Conservation (phyloP, 2,329 filamentous ascomycete species). For the Aspergillus sojae region DNA sequence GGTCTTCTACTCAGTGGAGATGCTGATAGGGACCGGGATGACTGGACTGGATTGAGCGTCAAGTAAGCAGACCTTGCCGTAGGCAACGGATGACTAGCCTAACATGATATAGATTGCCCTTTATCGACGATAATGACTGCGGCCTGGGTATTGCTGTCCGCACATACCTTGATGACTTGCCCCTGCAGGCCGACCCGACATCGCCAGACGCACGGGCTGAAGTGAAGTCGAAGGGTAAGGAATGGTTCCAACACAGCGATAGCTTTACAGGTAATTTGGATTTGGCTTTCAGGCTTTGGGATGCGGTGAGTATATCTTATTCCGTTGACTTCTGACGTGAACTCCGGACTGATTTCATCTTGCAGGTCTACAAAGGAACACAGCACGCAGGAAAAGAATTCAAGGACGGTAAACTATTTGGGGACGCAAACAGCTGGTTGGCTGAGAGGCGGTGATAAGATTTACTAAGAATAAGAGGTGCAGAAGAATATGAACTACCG, state of each 20-base stretch:
- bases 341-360: neutral
- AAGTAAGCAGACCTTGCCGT: constrained; percentile 55
- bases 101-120: constrained; percentile 39
- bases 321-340: neutral
- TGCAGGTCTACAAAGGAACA: constrained; percentile 60
- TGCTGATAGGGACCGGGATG: constrained; percentile 68
- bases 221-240: constrained; percentile 55
- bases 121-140: constrained; percentile 49
- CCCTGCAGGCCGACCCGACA: constrained; percentile 58
- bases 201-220: constrained; percentile 52
- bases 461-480: neutral
- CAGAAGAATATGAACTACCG: neutral
- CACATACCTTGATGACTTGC: constrained; percentile 56
- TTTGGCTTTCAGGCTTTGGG: constrained; percentile 65
- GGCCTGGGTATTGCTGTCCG: constrained; percentile 52
- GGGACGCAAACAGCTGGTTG: constrained; percentile 64
- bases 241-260: constrained; percentile 64
- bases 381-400: constrained; percentile 57
- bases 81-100: constrained; percentile 3
- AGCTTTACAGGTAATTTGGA: constrained; percentile 62
- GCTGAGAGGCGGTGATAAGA: constrained; percentile 37
- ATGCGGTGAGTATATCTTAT: constrained; percentile 56
- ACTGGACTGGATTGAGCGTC: constrained; percentile 70
- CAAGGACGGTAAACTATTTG: constrained; percentile 58
- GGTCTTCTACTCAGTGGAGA: constrained; percentile 82